Percentiles rank a stretch among this genome's conserved stretches.
Evolutionary conservation across 306 rosid genomes (phyloP).

Genomic region (Fragaria ananassa): DNA sequence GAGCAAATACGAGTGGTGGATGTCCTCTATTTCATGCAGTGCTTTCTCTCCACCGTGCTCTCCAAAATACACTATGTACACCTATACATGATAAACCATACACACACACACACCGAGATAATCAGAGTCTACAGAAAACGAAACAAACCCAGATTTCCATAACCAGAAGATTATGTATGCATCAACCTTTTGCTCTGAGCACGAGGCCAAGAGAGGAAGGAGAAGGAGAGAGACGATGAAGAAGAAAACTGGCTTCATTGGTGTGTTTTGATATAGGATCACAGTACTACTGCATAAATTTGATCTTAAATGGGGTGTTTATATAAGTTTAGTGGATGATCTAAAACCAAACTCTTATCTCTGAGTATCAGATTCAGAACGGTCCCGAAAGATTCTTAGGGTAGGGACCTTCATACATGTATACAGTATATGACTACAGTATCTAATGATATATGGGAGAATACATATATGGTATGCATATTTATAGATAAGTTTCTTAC

Average conservation of each 20-base stretch:
- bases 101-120: neutral
- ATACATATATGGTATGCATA: neutral
- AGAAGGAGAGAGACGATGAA: conserved; percentile 15
- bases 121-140: neutral
- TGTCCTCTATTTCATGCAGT: conserved; percentile 45
- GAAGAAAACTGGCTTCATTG: conserved; percentile 18
- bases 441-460: neutral
- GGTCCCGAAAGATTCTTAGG: conserved; percentile 9
- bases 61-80: conserved; percentile 60
- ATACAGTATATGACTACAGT: neutral
- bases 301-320: neutral
- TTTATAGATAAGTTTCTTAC: neutral
- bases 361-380: neutral
- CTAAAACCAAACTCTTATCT: conserved; percentile 2
- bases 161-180: neutral
- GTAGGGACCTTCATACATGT: conserved; percentile 1
- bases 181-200: conserved; percentile 24
- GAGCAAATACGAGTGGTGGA: conserved; percentile 57
- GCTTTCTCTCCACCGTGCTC: conserved; percentile 43
- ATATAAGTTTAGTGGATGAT: neutral
- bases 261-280: neutral
- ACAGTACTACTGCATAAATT: neutral
- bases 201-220: conserved; percentile 31
- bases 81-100: conserved; percentile 26
- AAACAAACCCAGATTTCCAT: neutral